Evolutionary conservation across 2,329 filamentous ascomycete species (phyloP).

Genomic region (Scytalidium sp.): DNA sequence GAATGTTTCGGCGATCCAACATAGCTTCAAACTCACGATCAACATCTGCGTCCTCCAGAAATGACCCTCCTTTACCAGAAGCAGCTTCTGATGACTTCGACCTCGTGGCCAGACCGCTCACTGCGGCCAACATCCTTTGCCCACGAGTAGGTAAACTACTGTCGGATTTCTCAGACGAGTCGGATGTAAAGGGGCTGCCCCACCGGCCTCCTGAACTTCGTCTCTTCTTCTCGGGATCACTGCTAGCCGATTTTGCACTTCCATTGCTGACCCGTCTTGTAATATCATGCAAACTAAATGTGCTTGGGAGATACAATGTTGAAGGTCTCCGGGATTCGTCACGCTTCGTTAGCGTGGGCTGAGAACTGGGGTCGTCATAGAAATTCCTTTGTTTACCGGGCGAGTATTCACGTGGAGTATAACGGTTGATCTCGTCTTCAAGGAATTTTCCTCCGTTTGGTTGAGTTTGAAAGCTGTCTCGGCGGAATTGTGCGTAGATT

Average conservation of each 20-base stretch:
- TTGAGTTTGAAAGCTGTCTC: conserved; percentile 31
- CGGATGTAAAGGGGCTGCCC: conserved; percentile 25
- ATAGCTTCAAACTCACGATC: conserved; percentile 58
- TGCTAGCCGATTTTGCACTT: conserved; percentile 12
- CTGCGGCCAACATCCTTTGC: conserved; percentile 59
- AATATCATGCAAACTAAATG: conserved; percentile 30
- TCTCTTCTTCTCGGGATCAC: conserved; percentile 16
- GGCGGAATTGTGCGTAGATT: conserved; percentile 75
- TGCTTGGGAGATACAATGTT: conserved; percentile 29
- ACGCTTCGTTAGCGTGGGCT: conserved; percentile 21
- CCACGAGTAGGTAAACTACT: conserved; percentile 41
- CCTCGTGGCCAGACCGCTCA: conserved; percentile 59
- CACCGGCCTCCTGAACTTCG: conserved; percentile 19
- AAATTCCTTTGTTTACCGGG: conserved; percentile 28
- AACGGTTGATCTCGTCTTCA: conserved; percentile 29
- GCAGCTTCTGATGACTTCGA: conserved; percentile 32
- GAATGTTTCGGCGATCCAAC: conserved; percentile 86
- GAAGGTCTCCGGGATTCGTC: conserved; percentile 23
- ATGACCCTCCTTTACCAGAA: conserved; percentile 5
- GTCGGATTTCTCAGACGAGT: conserved; percentile 21
- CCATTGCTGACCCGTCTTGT: conserved; percentile 21
- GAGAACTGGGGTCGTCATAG: conserved; percentile 17
- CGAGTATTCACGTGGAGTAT: conserved; percentile 27
- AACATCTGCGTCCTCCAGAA: conserved; percentile 50
- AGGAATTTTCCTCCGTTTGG: conserved; percentile 34